phyloP scores from a whole-genome alignment of 495 filamentous ascomycete species.

The Penicillium turbatum region DNA sequence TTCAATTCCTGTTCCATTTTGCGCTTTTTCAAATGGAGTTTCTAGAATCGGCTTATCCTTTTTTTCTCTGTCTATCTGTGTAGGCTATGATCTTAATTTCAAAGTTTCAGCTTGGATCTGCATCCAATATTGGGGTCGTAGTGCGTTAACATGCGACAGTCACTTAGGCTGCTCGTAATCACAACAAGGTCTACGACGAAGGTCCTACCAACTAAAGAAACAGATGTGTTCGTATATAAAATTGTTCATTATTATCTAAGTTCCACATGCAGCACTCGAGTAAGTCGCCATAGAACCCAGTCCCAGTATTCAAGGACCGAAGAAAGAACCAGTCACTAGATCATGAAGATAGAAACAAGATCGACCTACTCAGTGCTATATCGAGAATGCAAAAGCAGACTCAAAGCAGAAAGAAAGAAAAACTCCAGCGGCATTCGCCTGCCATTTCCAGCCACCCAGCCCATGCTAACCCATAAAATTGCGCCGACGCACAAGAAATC shows the following conservation, averaged over 20 bases:
- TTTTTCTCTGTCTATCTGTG: neutral
- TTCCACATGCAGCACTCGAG: neutral
- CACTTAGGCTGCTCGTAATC: neutral
- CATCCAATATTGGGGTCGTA: too few relatives aligned
- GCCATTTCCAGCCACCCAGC: constrained; percentile 12
- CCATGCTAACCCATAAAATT: constrained; percentile 16
- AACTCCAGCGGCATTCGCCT: constrained; percentile 15
- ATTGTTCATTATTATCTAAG: neutral
- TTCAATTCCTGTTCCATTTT: neutral
- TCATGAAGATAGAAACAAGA: neutral
- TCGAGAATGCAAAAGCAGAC: neutral
- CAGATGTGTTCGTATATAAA: neutral
- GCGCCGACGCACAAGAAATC: constrained; percentile 6
- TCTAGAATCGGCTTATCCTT: constrained; percentile 2
- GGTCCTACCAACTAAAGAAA: neutral
- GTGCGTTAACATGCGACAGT: neutral
- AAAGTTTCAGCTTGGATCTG: neutral
- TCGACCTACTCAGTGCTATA: neutral
- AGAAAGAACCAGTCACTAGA: neutral
- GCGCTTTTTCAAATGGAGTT: constrained; percentile 5
- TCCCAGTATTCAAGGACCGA: neutral
- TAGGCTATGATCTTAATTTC: constrained; percentile 4
- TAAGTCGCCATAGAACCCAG: neutral
- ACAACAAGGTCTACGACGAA: neutral
- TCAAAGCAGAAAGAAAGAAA: constrained; percentile 1